These are phyloP conservation scores for Gomphus sp. DNA, from an alignment of 1,284 basidiomycete species.

Conservation along the genomic window DNA sequence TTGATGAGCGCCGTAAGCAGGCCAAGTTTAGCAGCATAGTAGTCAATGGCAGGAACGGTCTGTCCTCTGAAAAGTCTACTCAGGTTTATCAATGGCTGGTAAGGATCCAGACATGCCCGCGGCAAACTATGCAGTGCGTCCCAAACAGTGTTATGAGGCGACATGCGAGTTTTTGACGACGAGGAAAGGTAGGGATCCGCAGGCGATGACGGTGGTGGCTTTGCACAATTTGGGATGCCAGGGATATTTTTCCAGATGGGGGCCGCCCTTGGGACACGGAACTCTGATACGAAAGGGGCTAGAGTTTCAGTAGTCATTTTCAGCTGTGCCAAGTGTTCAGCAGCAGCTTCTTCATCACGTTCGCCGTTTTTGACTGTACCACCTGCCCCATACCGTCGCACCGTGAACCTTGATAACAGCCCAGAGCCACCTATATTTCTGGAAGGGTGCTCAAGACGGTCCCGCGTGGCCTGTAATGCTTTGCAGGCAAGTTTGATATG, in stretches of 20 bases:
- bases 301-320: constrained; percentile 48
- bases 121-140: constrained; percentile 71
- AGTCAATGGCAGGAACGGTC: constrained; percentile 82
- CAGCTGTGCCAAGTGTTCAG: constrained; percentile 22
- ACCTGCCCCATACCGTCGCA: constrained; percentile 16
- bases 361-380: not conserved
- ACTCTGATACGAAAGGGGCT: constrained; percentile 55
- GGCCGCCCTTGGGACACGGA: constrained; percentile 23
- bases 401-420: constrained; percentile 22
- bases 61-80: constrained; percentile 66
- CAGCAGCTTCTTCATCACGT: constrained; percentile 13
- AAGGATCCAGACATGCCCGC: constrained; percentile 67
- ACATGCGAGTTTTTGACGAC: not conserved
- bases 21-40: constrained; percentile 78
- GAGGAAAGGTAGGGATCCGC: not conserved
- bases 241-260: not conserved
- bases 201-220: not conserved
- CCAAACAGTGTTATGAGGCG: constrained; percentile 48
- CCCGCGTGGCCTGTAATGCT: constrained; percentile 48
- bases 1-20: constrained; percentile 73
- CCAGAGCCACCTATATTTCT: constrained; percentile 27
- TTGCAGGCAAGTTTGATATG: constrained; percentile 76
- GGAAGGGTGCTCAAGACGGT: constrained; percentile 20
- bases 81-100: constrained; percentile 75
- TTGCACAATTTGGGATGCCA: not conserved